phyloP scores from a whole-genome alignment of 352 stramenopile genomes.

The Phytophthora lateralis region DNA sequence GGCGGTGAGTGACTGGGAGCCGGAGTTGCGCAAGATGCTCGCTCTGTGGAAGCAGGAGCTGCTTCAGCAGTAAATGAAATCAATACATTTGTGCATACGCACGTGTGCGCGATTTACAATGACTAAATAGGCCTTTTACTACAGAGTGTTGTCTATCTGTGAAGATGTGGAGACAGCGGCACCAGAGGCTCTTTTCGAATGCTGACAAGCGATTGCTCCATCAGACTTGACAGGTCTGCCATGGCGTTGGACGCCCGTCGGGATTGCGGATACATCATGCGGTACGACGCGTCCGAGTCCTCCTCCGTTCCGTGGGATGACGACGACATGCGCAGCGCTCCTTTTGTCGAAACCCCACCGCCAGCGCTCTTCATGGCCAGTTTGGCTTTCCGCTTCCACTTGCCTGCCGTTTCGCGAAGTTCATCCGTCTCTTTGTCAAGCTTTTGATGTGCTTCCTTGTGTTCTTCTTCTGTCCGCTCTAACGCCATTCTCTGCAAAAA shows the following conservation, averaged over 20 bases:
- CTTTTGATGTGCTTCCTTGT: slow-evolving; percentile 59
- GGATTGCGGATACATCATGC: slow-evolving; percentile 48
- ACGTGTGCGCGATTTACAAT: slow-evolving; percentile 15
- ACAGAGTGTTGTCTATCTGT: slow-evolving; percentile 5
- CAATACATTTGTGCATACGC: slow-evolving; percentile 31
- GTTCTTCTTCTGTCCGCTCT: slow-evolving; percentile 52
- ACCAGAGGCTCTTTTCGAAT: slow-evolving; percentile 57
- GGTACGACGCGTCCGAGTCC: slow-evolving; percentile 64
- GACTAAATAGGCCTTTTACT: slow-evolving; percentile 11
- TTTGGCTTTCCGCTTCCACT: slow-evolving; percentile 82
- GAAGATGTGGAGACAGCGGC: slow-evolving; percentile 7
- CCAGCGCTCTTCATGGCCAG: slow-evolving; percentile 43
- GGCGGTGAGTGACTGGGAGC: slow-evolving; percentile 60
- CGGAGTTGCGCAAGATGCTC: slow-evolving; percentile 68
- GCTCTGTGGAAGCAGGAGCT: slow-evolving; percentile 78
- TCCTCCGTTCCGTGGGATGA: slow-evolving; percentile 66
- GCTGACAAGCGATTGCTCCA: slow-evolving; percentile 76
- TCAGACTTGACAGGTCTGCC: slow-evolving; percentile 75
- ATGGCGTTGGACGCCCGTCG: slow-evolving; percentile 69
- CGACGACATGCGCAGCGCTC: slow-evolving; percentile 48
- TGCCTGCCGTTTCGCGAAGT: slow-evolving; percentile 53
- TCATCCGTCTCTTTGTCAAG: slow-evolving; percentile 72
- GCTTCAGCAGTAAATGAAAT: slow-evolving; percentile 69
- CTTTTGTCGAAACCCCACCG: slow-evolving; percentile 7
- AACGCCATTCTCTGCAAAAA: slow-evolving; percentile 41